phyloP scores from a whole-genome alignment of 78 protist genomes.

The Mantamonas sphyraenae region DNA sequence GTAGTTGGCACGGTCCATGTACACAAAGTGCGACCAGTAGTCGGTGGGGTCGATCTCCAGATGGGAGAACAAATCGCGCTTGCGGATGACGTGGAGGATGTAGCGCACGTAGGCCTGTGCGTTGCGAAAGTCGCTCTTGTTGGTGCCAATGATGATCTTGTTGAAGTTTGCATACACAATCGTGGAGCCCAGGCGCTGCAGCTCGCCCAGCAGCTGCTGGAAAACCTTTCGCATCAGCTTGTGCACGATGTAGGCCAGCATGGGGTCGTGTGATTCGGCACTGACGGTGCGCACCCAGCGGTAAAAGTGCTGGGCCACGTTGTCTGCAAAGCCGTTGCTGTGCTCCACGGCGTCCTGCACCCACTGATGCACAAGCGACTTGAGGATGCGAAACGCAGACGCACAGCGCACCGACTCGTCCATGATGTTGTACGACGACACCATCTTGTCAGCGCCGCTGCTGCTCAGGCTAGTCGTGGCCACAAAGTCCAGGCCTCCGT shows the following conservation, averaged over 20 bases:
- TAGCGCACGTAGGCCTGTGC: slow-evolving; percentile 50
- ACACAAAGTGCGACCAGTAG: slow-evolving; percentile 53
- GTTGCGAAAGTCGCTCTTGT: slow-evolving; percentile 40
- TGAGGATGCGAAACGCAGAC: slow-evolving; percentile 39
- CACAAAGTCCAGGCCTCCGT: no score
- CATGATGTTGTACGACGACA: not conserved
- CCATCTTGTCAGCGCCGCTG: not conserved
- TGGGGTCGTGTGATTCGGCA: slow-evolving; percentile 64
- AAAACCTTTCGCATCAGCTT: slow-evolving; percentile 72
- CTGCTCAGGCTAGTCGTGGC: not conserved
- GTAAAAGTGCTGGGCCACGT: slow-evolving; percentile 59
- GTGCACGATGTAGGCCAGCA: slow-evolving; percentile 49
- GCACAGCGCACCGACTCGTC: slow-evolving; percentile 5
- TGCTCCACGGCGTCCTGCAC: slow-evolving; percentile 14
- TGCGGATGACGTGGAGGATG: slow-evolving; percentile 32
- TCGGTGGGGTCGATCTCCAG: slow-evolving; percentile 23
- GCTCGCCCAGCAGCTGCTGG: slow-evolving; percentile 48
- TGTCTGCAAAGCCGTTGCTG: slow-evolving; percentile 34
- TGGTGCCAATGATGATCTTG: slow-evolving; percentile 54
- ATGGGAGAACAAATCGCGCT: slow-evolving; percentile 39
- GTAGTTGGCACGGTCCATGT: slow-evolving; percentile 59
- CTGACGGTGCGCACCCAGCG: slow-evolving; percentile 70
- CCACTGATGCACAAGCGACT: slow-evolving; percentile 57
- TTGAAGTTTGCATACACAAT: slow-evolving; percentile 63
- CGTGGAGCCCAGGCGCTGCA: slow-evolving; percentile 51